Percentiles rank a stretch among this genome's conserved stretches.
These are phyloP conservation scores for Ophiostoma pallidulum DNA, from an alignment of 2,329 filamentous ascomycete genomes.

Conservation along the genomic window DNA sequence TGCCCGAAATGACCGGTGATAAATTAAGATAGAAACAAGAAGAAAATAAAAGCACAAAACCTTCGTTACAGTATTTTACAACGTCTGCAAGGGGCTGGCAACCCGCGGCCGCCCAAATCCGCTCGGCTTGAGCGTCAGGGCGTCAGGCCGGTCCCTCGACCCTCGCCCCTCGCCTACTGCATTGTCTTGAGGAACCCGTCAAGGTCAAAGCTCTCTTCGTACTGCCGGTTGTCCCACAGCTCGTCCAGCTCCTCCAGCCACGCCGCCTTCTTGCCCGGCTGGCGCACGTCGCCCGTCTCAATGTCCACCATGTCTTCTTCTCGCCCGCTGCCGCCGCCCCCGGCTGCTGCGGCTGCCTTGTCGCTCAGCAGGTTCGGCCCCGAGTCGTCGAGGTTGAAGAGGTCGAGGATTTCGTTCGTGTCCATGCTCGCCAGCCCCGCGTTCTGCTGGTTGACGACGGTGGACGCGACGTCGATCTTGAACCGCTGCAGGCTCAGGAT, in stretches of 20 bases:
- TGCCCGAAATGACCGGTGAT: too few species aligned
- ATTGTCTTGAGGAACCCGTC: slow-evolving; percentile 94
- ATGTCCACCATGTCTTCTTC: slow-evolving; percentile 88
- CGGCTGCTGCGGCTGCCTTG: slow-evolving; percentile 37
- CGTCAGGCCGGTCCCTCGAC: too few species aligned
- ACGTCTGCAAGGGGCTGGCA: too few species aligned
- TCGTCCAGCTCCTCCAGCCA: slow-evolving; percentile 93
- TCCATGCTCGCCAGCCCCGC: slow-evolving; percentile 92
- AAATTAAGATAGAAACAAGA: too few species aligned
- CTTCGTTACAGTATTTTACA: too few species aligned
- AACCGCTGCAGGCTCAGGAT: slow-evolving; percentile 96
- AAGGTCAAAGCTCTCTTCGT: slow-evolving; percentile 95
- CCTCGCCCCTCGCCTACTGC: slow-evolving; percentile 46
- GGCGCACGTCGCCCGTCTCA: slow-evolving; percentile 81
- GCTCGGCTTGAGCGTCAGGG: too few species aligned
- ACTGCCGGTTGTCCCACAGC: slow-evolving; percentile 94
- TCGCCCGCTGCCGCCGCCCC: slow-evolving; percentile 36
- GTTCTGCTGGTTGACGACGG: slow-evolving; percentile 98
- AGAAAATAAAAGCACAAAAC: too few species aligned
- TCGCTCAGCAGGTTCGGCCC: slow-evolving; percentile 57
- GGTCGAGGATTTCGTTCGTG: slow-evolving; percentile 92
- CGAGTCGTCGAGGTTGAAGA: slow-evolving; percentile 83
- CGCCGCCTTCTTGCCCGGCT: slow-evolving; percentile 86
- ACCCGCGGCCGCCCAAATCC: too few species aligned
- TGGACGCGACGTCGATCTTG: slow-evolving; percentile 97